phyloP scores from a whole-genome alignment of 805 yeast species.

The Candida yuanshanica region DNA sequence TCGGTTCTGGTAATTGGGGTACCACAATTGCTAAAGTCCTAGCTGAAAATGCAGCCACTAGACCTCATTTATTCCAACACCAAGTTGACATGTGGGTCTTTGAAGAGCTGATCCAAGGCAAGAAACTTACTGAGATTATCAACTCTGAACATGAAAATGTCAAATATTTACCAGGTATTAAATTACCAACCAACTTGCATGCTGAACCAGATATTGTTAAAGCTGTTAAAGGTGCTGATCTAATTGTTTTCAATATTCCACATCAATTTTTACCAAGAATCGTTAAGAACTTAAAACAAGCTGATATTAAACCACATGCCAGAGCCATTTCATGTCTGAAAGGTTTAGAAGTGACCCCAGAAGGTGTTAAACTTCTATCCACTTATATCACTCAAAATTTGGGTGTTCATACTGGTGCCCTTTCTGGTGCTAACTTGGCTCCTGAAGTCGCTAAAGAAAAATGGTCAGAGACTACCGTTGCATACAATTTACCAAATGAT shows the following conservation, averaged over 20 bases:
- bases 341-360: slow-evolving; percentile 76
- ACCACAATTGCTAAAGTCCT: slow-evolving; percentile 94
- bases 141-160: slow-evolving; percentile 91
- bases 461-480: slow-evolving; percentile 98
- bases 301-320: slow-evolving; percentile 60
- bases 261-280: slow-evolving; percentile 89
- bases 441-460: slow-evolving; percentile 93
- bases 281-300: slow-evolving; percentile 62
- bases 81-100: slow-evolving; percentile 96
- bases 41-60: slow-evolving; percentile 75
- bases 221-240: slow-evolving; percentile 76
- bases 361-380: slow-evolving; percentile 81
- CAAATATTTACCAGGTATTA: slow-evolving; percentile 85
- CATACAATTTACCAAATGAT: slow-evolving; percentile 71
- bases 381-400: slow-evolving; percentile 73
- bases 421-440: slow-evolving; percentile 96
- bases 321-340: slow-evolving; percentile 94
- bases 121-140: slow-evolving; percentile 76
- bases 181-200: slow-evolving; percentile 75
- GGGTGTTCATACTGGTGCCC: slow-evolving; percentile 90
- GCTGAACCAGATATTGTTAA: slow-evolving; percentile 83
- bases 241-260: slow-evolving; percentile 90
- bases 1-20: slow-evolving; percentile 99
- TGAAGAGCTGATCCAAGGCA: slow-evolving; percentile 76
- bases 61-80: slow-evolving; percentile 65